These are phyloP conservation scores for Trypanosoma avium DNA, from an alignment of 208 protist species.

Conservation along the genomic window DNA sequence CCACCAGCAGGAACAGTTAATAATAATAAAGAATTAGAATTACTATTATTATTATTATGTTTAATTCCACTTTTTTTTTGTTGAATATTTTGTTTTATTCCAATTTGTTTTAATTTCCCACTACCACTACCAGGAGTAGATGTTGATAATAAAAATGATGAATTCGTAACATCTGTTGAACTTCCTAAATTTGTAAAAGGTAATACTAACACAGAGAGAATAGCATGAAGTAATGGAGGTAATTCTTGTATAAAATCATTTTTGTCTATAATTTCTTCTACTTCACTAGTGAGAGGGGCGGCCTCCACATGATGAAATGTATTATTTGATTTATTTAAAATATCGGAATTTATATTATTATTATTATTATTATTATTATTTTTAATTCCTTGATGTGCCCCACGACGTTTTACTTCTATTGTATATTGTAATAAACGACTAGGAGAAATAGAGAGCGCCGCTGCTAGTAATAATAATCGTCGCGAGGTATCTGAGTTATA, in stretches of 20 bases:
- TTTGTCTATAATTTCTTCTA: background rate
- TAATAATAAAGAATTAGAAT: too few relatives aligned
- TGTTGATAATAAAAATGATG: too few relatives aligned
- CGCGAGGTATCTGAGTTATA: background rate
- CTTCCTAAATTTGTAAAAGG: slow-evolving; percentile 14
- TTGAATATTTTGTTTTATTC: too few relatives aligned
- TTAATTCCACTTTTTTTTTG: background rate
- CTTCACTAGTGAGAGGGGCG: background rate
- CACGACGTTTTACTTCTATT: background rate
- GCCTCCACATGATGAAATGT: too few relatives aligned
- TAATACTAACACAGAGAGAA: slow-evolving; percentile 9
- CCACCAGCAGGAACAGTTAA: too few relatives aligned
- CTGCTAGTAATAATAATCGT: slow-evolving; percentile 13
- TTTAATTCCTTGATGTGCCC: background rate
- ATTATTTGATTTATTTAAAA: too few relatives aligned
- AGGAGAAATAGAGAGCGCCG: slow-evolving; percentile 10
- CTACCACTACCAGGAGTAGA: too few relatives aligned
- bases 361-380: background rate
- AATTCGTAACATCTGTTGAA: background rate
- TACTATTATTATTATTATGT: too few relatives aligned
- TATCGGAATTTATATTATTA: background rate
- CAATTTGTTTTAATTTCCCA: too few relatives aligned
- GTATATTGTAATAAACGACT: background rate
- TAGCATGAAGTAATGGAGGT: slow-evolving; percentile 7
- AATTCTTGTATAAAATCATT: background rate